These are phyloP conservation scores for Aureobasidium sp. DNA, from an alignment of 2,329 filamentous ascomycete genomes.

Conservation along the genomic window DNA sequence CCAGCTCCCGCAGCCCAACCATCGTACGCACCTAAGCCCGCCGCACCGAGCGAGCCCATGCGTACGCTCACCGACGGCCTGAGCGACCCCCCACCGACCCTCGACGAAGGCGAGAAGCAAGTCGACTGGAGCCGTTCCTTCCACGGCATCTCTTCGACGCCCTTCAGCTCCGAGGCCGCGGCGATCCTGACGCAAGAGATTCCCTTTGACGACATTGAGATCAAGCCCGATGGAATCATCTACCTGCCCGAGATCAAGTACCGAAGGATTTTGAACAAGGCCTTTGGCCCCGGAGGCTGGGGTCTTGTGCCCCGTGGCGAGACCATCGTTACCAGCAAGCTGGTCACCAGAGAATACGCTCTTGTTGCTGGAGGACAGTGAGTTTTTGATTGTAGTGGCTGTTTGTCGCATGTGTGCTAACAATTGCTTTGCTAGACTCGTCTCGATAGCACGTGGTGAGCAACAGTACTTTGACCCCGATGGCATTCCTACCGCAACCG, in stretches of 20 bases:
- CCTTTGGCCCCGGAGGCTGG: conserved; percentile 94
- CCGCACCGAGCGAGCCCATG: conserved; percentile 16
- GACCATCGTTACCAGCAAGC: conserved; percentile 71
- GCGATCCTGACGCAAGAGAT: conserved; percentile 61
- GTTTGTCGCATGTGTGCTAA: not conserved
- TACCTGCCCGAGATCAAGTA: conserved; percentile 99
- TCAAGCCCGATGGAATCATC: conserved; percentile 94
- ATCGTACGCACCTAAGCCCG: not conserved
- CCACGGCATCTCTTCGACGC: conserved; percentile 62
- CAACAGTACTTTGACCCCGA: conserved; percentile 88
- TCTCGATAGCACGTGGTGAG: conserved; percentile 87
- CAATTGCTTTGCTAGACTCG: conserved; percentile 50
- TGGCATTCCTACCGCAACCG: conserved; percentile 84
- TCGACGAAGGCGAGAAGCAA: conserved; percentile 41
- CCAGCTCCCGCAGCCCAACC: conserved; percentile 14
- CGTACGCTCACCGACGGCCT: conserved; percentile 43
- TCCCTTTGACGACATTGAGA: conserved; percentile 70
- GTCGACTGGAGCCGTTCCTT: conserved; percentile 80
- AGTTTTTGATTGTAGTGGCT: conserved; percentile 23
- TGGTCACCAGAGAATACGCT: conserved; percentile 84
- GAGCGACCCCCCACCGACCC: conserved; percentile 40
- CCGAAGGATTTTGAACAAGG: conserved; percentile 74
- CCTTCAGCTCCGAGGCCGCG: conserved; percentile 63
- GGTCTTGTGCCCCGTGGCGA: conserved; percentile 83
- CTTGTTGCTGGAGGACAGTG: conserved; percentile 82